These are phyloP conservation scores for Fusarium hainanense DNA, from an alignment of 2,329 filamentous ascomycete genomes.

Conservation along the genomic window DNA sequence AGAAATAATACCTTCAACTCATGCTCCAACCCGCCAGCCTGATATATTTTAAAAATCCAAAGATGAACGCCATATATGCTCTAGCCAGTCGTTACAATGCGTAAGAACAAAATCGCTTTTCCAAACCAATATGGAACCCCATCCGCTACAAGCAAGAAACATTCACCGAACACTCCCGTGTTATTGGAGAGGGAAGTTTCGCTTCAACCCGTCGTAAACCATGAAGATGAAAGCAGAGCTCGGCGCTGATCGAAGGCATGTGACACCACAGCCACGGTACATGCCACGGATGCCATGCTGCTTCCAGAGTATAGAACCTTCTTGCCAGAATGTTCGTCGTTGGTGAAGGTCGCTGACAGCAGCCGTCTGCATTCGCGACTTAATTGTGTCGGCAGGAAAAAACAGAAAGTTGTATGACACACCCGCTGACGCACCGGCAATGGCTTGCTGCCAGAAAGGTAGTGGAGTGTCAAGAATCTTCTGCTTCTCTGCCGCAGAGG, in stretches of 20 bases:
- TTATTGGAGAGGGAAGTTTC: constrained; percentile 65
- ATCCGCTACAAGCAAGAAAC: background rate
- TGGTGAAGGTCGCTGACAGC: constrained; percentile 68
- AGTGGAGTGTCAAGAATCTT: constrained; percentile 64
- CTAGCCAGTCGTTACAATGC: constrained; percentile 3
- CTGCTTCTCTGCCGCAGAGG: constrained; percentile 55
- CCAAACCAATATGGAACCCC: background rate
- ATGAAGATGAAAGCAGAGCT: constrained; percentile 99
- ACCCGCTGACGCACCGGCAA: constrained; percentile 87
- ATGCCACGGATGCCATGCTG: constrained; percentile 85
- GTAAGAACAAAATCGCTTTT: constrained; percentile 14
- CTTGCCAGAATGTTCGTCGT: constrained; percentile 76
- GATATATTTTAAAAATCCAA: constrained; percentile 1
- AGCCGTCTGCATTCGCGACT: constrained; percentile 94
- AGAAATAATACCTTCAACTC: constrained; percentile 9
- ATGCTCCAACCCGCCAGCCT: constrained; percentile 12
- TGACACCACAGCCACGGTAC: constrained; percentile 96
- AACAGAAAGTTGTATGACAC: constrained; percentile 97
- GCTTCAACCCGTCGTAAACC: constrained; percentile 88
- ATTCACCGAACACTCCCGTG: background rate
- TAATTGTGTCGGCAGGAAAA: constrained; percentile 97
- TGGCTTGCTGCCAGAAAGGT: constrained; percentile 86
- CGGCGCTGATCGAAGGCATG: constrained; percentile 85
- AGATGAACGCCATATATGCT: constrained; percentile 42
- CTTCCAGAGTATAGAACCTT: constrained; percentile 79